Evolutionary conservation across 305 asterid species (phyloP).

Genomic region (Andrographis paniculata): DNA sequence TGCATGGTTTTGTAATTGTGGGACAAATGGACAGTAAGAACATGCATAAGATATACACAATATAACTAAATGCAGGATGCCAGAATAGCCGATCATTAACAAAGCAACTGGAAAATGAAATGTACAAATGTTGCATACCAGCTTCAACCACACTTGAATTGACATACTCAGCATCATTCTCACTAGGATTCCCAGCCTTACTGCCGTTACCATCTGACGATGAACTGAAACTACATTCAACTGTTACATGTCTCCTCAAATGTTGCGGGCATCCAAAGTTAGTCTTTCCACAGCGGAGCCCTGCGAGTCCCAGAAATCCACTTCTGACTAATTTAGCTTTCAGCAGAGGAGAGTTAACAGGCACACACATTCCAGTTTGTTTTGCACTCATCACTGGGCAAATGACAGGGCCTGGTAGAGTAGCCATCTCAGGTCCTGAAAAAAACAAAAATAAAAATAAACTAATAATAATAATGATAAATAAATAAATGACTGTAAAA

Average conservation of each 20-base stretch:
- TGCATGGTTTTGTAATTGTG: background rate
- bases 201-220: constrained; percentile 67
- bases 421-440: constrained; percentile 36
- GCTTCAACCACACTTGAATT: constrained; percentile 74
- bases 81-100: background rate
- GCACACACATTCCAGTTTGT: constrained; percentile 24
- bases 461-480: no score
- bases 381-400: constrained; percentile 44
- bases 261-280: constrained; percentile 15
- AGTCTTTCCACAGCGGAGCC: constrained; percentile 20
- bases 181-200: constrained; percentile 48
- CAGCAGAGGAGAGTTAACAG: constrained; percentile 25
- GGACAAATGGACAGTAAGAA: background rate
- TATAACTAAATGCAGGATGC: background rate
- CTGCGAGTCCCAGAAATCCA: constrained; percentile 37
- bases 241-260: constrained; percentile 22
- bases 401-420: constrained; percentile 53
- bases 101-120: no score
- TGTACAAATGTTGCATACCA: constrained; percentile 25
- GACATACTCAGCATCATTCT: constrained; percentile 55
- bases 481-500: no score
- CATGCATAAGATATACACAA: background rate
- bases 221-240: constrained; percentile 52
- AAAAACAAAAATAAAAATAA: constrained; percentile 10
- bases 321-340: constrained; percentile 34